A percentile compares a stretch with the other conserved stretches of the same genome.
Conservation (phyloP, 768 basidiomycete species). For the Psilocybe cubensis region DNA sequence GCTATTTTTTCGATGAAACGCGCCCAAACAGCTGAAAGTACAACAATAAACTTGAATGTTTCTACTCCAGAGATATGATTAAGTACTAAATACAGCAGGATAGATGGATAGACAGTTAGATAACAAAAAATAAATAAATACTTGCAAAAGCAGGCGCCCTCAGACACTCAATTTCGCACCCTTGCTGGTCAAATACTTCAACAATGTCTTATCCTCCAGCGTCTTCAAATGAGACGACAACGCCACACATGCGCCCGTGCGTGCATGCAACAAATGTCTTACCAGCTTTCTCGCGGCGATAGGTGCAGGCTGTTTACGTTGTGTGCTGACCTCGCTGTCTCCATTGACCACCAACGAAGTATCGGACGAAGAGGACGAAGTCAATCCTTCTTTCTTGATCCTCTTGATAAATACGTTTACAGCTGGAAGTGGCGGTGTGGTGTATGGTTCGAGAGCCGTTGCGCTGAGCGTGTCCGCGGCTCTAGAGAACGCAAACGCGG, state of each 20-base stretch:
- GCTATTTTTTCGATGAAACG: background rate
- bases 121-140: too few relatives aligned
- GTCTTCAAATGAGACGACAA: constrained; percentile 25
- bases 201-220: constrained; percentile 16
- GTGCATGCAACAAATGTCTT: constrained; percentile 33
- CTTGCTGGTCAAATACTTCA: constrained; percentile 21
- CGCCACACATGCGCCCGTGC: constrained; percentile 26
- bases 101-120: too few relatives aligned
- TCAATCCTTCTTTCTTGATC: constrained; percentile 16
- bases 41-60: background rate
- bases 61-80: background rate
- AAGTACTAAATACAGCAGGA: background rate
- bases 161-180: constrained; percentile 20
- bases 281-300: constrained; percentile 31
- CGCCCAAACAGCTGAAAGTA: too few relatives aligned
- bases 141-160: too few relatives aligned
- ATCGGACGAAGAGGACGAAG: background rate
- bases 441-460: constrained; percentile 36
- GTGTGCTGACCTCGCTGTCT: constrained; percentile 2
- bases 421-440: constrained; percentile 41
- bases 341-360: background rate
- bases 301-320: constrained; percentile 11
- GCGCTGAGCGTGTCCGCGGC: constrained; percentile 15
- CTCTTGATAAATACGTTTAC: constrained; percentile 45
- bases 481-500: constrained; percentile 34